Evolutionary conservation across 331 rosid species (phyloP).

Genomic region (Malus hybrid): DNA sequence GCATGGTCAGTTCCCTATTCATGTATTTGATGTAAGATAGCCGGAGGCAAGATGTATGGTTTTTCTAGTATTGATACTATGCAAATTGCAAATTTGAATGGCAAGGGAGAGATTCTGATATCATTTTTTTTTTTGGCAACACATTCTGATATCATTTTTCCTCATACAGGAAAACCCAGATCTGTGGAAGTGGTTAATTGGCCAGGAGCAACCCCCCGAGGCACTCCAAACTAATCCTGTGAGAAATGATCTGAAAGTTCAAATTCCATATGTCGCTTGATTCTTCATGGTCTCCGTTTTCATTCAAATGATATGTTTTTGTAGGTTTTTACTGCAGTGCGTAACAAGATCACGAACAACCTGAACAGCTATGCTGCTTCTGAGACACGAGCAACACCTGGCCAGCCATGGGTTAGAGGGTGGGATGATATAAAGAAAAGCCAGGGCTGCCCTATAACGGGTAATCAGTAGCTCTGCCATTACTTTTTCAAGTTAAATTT

Average conservation of each 20-base stretch:
- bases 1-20: neutral
- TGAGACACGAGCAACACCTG: conserved; percentile 69
- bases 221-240: conserved; percentile 55
- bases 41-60: neutral
- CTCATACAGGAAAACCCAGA: conserved; percentile 78
- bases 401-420: conserved; percentile 89
- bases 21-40: neutral
- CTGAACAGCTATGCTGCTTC: conserved; percentile 59
- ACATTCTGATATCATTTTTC: neutral
- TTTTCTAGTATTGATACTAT: neutral
- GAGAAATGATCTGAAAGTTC: conserved; percentile 24
- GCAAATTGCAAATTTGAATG: neutral
- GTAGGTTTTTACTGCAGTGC: conserved; percentile 66
- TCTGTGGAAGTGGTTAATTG: conserved; percentile 85
- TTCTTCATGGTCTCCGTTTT: conserved; percentile 8
- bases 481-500: neutral
- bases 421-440: conserved; percentile 86
- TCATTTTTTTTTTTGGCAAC: no score
- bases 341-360: conserved; percentile 42
- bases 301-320: conserved; percentile 4
- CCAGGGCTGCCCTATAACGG: conserved; percentile 50
- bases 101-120: neutral
- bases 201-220: conserved; percentile 82
- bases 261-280: neutral
- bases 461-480: conserved; percentile 59